Evolutionary conservation across 2,329 filamentous ascomycete species (phyloP), one percentile per base, ranked within the genome.

Genomic region (Trichoderma cornu-damae): DNA sequence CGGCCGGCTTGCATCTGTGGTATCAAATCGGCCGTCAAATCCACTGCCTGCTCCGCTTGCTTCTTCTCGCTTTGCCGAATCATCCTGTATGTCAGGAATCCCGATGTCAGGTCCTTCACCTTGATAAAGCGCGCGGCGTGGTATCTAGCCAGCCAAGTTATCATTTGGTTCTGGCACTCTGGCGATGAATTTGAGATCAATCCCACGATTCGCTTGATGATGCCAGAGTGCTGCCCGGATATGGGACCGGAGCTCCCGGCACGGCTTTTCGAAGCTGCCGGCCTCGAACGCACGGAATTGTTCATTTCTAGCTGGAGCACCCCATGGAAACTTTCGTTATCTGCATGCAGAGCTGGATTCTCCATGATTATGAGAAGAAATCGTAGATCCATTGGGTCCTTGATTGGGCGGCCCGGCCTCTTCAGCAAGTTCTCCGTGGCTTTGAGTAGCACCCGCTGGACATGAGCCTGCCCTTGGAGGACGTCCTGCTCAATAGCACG

Each of bases 151-250:
- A 95, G 85, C 90, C 90, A 96, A 6, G 81, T 80, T 8, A 91
- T 83, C 24, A 96, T 72, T 64, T 88, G 83, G 54, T 87, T 85
- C 65, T 96, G 91, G 63, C 88, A 92, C 58, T 87, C 81, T 58
- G 83, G 82, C 0, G 89, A 80, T 11, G 89, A 77, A 68, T 95
- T 90, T 1, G 90, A 87, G 22, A 96, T 68, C 8, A 96, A 74
- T 1, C 92, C 92, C 24, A 96, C 71, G 37, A 95, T 85, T 35
- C 92, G 83, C 70, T 96, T 96, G 65, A 95, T 83, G 53, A 96
- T 87, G 4, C 87, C 88, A 2, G 89, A 91, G 70, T 96, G 88
- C 59, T 89, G 83, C 1, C 86, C 86, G 24, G 82, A 77, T 9
- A 77, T 67, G 6, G 73, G 77, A 0, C 76, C 77, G 2, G 72